Evolutionary conservation across 2,329 filamentous ascomycete genomes (phyloP).

Genomic region (Biscogniauxia marginata): DNA sequence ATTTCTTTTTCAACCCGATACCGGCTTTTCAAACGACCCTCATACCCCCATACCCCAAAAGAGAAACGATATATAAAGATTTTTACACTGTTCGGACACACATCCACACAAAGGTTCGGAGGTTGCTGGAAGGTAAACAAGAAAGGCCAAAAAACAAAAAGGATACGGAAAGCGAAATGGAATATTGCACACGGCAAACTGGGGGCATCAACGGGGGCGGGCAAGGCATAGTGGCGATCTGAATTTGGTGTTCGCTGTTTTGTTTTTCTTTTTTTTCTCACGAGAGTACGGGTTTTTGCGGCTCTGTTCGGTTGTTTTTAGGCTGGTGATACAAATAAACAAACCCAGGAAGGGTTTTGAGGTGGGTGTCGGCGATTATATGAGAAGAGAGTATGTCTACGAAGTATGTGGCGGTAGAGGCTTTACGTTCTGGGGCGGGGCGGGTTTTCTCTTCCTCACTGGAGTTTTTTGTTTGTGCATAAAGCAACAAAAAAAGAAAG

Average conservation of each 20-base stretch:
- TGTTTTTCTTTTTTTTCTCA: conserved; percentile 11
- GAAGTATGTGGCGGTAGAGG: no score
- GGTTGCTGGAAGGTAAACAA: conserved; percentile 4
- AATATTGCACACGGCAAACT: conserved; percentile 24
- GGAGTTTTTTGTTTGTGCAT: no score
- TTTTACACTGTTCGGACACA: conserved; percentile 2
- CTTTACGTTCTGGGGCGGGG: no score
- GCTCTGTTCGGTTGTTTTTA: no score
- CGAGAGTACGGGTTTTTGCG: no score
- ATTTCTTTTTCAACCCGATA: conserved; percentile 17
- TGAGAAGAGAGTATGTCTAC: no score
- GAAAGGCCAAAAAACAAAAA: conserved; percentile 11
- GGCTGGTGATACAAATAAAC: no score
- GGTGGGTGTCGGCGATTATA: no score
- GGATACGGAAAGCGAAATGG: conserved; percentile 20
- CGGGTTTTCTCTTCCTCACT: no score
- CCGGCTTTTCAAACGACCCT: conserved; percentile 11
- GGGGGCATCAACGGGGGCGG: conserved; percentile 19
- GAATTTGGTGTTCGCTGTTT: conserved; percentile 16
- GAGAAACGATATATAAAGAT: conserved; percentile 23
- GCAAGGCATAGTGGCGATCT: conserved; percentile 23
- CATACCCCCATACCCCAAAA: conserved; percentile 10
- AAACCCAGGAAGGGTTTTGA: no score
- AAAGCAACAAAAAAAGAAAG: no score
- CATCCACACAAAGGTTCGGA: not conserved